These are phyloP conservation scores for Umbilicus rupestris DNA, from an alignment of 164 flowering plant species.

Conservation along the genomic window DNA sequence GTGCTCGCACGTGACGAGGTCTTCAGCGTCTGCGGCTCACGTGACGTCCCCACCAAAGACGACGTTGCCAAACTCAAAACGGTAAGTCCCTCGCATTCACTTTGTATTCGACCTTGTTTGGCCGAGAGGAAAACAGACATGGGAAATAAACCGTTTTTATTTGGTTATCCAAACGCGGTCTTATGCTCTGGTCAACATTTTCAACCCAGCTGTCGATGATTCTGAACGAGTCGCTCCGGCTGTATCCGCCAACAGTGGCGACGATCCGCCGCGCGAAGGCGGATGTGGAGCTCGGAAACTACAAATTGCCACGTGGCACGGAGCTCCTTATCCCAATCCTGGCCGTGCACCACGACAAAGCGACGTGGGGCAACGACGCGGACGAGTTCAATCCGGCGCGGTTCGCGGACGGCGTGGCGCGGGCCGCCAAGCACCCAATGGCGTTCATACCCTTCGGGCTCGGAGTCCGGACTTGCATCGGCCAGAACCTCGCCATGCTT, in stretches of 20 bases:
- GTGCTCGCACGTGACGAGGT: slow-evolving; percentile 88
- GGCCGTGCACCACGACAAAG: slow-evolving; percentile 84
- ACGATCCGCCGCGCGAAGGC: slow-evolving; percentile 70
- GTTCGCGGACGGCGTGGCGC: slow-evolving; percentile 68
- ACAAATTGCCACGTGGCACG: slow-evolving; percentile 67
- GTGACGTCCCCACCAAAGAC: slow-evolving; percentile 73
- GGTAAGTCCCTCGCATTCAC: too few species aligned
- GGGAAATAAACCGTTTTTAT: neutral
- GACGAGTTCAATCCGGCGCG: slow-evolving; percentile 83
- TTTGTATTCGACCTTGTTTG: neutral
- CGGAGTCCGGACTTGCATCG: slow-evolving; percentile 81
- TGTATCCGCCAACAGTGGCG: slow-evolving; percentile 88
- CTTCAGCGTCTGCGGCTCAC: slow-evolving; percentile 66
- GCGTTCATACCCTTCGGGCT: slow-evolving; percentile 87
- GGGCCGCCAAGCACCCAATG: slow-evolving; percentile 72
- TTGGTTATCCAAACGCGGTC: neutral
- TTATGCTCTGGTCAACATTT: neutral
- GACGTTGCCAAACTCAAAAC: slow-evolving; percentile 65
- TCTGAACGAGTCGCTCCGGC: slow-evolving; percentile 65
- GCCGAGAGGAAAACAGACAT: neutral
- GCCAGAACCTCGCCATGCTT: slow-evolving; percentile 75
- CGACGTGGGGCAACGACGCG: slow-evolving; percentile 73
- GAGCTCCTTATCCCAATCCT: slow-evolving; percentile 86
- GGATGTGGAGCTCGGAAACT: slow-evolving; percentile 63
- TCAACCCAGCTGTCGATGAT: slow-evolving; percentile 75